Conservation (phyloP, 2,329 filamentous ascomycete species). For the Fusarium torulosum region DNA sequence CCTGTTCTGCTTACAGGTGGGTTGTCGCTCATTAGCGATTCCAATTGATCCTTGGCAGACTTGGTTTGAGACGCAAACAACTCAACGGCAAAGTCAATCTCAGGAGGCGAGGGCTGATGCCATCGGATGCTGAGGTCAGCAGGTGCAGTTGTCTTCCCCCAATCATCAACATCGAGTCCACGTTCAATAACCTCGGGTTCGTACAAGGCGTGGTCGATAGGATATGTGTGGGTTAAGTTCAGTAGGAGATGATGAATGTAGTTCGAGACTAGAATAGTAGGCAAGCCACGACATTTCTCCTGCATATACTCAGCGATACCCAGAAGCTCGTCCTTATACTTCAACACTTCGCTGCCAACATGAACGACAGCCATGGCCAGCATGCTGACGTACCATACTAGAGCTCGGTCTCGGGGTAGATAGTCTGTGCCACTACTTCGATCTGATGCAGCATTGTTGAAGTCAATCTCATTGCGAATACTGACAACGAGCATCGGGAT, state of each 20-base stretch:
- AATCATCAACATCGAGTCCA: conserved; percentile 82
- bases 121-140: conserved; percentile 86
- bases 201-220: conserved; percentile 88
- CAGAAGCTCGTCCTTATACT: conserved; percentile 89
- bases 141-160: conserved; percentile 83
- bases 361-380: conserved; percentile 98
- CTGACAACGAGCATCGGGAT: conserved; percentile 90
- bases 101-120: conserved; percentile 85
- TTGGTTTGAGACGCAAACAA: conserved; percentile 87
- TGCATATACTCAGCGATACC: conserved; percentile 97
- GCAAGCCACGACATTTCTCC: conserved; percentile 90
- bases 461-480: conserved; percentile 96
- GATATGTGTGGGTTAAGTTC: conserved; percentile 94
- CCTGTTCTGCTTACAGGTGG: conserved; percentile 90
- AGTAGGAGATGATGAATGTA: conserved; percentile 96
- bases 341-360: conserved; percentile 88
- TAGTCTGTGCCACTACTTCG: conserved; percentile 94
- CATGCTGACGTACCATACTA: conserved; percentile 98
- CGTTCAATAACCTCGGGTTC: conserved; percentile 79
- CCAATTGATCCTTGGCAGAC: conserved; percentile 79
- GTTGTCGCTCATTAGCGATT: conserved; percentile 82
- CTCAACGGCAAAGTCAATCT: conserved; percentile 89
- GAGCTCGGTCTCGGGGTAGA: conserved; percentile 87
- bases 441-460: conserved; percentile 95
- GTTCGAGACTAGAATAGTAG: conserved; percentile 96